A percentile compares a stretch with the other conserved stretches of the same genome.
These are phyloP conservation scores for Tulasnella calospora DNA, from an alignment of 768 basidiomycete species.

Conservation along the genomic window DNA sequence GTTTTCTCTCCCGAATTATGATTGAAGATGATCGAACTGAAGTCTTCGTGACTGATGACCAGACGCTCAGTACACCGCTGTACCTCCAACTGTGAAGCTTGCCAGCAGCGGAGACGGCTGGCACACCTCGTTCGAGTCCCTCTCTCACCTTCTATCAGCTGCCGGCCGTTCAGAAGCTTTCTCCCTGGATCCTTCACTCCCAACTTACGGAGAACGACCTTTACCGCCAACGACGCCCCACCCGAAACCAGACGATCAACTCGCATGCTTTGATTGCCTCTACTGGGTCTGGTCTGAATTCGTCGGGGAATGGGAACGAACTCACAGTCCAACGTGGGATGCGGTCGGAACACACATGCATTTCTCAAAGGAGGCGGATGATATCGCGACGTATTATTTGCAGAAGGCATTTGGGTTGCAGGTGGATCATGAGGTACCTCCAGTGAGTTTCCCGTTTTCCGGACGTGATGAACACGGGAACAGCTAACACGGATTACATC, in stretches of 20 bases:
- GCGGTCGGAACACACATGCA: slow-evolving; percentile 29
- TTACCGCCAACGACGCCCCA: background rate
- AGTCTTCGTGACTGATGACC: too few species aligned
- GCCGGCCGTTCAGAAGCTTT: slow-evolving; percentile 25
- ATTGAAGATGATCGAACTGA: background rate
- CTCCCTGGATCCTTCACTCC: background rate
- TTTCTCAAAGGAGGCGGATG: slow-evolving; percentile 23
- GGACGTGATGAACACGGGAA: background rate
- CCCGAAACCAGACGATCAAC: slow-evolving; percentile 28
- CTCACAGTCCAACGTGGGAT: slow-evolving; percentile 29
- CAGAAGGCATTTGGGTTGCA: slow-evolving; percentile 15
- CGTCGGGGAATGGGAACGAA: slow-evolving; percentile 29
- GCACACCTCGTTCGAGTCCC: slow-evolving; percentile 29
- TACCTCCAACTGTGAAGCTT: background rate
- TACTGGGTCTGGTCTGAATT: slow-evolving; percentile 22
- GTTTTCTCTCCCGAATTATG: background rate
- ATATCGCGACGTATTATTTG: slow-evolving; percentile 29
- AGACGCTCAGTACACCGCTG: background rate
- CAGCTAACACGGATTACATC: background rate
- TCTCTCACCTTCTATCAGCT: slow-evolving; percentile 29
- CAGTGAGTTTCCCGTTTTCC: slow-evolving; percentile 10
- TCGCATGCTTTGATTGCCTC: slow-evolving; percentile 29
- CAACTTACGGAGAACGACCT: background rate
- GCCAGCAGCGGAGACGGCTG: background rate
- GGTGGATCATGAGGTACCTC: slow-evolving; percentile 14